These are phyloP conservation scores for Sequoia sempervirens DNA, from an alignment of 75 land plant genomes.

Conservation along the genomic window DNA sequence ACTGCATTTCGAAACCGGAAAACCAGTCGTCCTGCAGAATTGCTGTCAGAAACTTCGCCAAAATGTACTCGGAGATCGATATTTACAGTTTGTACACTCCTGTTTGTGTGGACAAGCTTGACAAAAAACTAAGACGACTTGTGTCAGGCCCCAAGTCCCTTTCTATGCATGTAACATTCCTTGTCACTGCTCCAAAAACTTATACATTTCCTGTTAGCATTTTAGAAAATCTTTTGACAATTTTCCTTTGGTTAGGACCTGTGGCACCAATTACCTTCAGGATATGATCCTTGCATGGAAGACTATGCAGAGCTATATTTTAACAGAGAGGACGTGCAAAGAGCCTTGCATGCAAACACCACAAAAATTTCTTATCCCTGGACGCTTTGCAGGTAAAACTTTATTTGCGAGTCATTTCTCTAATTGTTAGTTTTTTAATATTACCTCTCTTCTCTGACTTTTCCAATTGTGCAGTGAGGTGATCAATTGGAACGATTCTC, in stretches of 20 bases:
- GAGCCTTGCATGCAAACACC: conserved; percentile 76
- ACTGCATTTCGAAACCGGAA: conserved; percentile 36
- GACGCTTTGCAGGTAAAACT: conserved; percentile 60
- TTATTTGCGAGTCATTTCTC: neutral
- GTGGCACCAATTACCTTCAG: conserved; percentile 32
- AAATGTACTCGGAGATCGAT: conserved; percentile 55
- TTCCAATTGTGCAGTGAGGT: conserved; percentile 17
- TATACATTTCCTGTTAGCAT: neutral
- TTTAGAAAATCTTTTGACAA: neutral
- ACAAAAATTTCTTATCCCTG: conserved; percentile 54
- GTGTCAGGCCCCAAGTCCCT: conserved; percentile 11
- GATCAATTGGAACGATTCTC: conserved; percentile 48
- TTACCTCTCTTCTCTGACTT: neutral
- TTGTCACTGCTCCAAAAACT: neutral
- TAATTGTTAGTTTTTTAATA: neutral
- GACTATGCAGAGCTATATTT: conserved; percentile 47
- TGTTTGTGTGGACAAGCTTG: conserved; percentile 17
- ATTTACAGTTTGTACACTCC: conserved; percentile 71
- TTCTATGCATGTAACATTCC: conserved; percentile 27
- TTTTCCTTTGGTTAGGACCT: conserved; percentile 23
- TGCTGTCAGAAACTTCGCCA: conserved; percentile 16
- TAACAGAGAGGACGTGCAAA: conserved; percentile 73
- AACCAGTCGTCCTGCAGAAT: conserved; percentile 16
- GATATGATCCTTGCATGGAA: conserved; percentile 62
- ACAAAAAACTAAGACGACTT: neutral